Conservation (phyloP, 2,329 filamentous ascomycete species). For the Aphanocladium album region DNA sequence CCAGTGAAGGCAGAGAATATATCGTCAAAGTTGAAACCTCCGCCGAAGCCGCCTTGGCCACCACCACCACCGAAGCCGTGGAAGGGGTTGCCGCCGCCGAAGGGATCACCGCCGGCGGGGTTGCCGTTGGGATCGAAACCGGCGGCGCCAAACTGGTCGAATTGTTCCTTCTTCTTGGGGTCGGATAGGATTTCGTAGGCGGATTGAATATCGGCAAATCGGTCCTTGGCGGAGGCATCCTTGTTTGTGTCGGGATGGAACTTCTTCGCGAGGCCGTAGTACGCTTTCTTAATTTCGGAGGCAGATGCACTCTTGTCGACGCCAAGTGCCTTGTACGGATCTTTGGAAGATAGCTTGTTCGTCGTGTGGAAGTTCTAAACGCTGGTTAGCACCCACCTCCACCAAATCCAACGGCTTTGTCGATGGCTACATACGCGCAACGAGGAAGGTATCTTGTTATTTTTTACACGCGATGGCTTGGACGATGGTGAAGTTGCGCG, state of each 20-base stretch:
- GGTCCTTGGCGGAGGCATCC: conserved; percentile 86
- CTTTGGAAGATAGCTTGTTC: conserved; percentile 50
- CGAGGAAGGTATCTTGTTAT: conserved; percentile 17
- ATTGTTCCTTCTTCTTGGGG: conserved; percentile 86
- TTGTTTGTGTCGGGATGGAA: conserved; percentile 98
- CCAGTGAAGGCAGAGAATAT: conserved; percentile 82
- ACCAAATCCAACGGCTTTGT: not conserved
- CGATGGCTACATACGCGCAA: conserved; percentile 25
- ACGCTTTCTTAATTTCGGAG: conserved; percentile 93
- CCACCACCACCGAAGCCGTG: conserved; percentile 52
- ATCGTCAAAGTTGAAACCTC: conserved; percentile 93
- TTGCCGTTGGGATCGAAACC: conserved; percentile 76
- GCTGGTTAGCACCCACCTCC: conserved; percentile 6
- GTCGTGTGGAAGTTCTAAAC: conserved; percentile 58
- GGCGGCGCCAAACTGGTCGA: conserved; percentile 82
- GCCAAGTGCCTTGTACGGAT: conserved; percentile 85
- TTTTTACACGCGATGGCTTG: conserved; percentile 18
- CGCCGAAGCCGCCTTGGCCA: conserved; percentile 67
- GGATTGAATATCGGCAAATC: conserved; percentile 85
- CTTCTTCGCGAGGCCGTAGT: conserved; percentile 96
- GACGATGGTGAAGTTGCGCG: conserved; percentile 17
- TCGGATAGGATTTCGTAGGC: conserved; percentile 94
- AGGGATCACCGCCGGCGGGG: conserved; percentile 54
- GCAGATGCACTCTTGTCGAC: conserved; percentile 76
- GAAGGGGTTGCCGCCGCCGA: conserved; percentile 61